Evolutionary conservation across 2,329 filamentous ascomycete species (phyloP).

Genomic region (Hypoxylon sp.): DNA sequence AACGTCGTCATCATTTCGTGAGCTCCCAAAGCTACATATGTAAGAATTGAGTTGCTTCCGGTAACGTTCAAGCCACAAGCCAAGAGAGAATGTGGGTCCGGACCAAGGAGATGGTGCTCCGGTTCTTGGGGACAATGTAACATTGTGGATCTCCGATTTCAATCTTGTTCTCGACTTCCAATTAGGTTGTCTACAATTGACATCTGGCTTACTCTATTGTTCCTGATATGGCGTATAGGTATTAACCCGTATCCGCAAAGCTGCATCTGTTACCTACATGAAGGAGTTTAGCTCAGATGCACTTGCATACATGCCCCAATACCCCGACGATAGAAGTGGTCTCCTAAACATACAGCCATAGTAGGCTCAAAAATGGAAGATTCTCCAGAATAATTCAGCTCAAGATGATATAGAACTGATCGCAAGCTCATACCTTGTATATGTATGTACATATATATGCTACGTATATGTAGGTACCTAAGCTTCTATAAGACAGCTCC

Average conservation of each 20-base stretch:
- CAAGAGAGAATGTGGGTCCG: conserved; percentile 19
- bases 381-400: neutral
- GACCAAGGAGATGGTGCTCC: conserved; percentile 34
- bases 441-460: neutral
- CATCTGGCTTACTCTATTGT: conserved; percentile 22
- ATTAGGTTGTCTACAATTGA: conserved; percentile 25
- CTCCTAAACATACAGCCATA: neutral
- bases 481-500: conserved; percentile 7
- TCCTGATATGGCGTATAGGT: conserved; percentile 20
- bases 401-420: neutral
- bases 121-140: conserved; percentile 28
- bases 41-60: conserved; percentile 24
- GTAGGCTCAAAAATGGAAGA: neutral
- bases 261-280: conserved; percentile 3
- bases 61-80: conserved; percentile 40
- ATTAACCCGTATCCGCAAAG: conserved; percentile 19
- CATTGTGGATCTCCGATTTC: conserved; percentile 25
- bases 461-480: conserved; percentile 2
- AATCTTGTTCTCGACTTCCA: conserved; percentile 21
- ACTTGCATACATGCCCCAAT: neutral
- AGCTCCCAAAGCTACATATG: conserved; percentile 19
- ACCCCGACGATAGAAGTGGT: neutral
- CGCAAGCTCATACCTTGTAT: neutral
- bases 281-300: conserved; percentile 5
- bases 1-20: conserved; percentile 41